Conservation (phyloP, 192 early-diverging fungal genomes). For the Oehlia diaphana region DNA sequence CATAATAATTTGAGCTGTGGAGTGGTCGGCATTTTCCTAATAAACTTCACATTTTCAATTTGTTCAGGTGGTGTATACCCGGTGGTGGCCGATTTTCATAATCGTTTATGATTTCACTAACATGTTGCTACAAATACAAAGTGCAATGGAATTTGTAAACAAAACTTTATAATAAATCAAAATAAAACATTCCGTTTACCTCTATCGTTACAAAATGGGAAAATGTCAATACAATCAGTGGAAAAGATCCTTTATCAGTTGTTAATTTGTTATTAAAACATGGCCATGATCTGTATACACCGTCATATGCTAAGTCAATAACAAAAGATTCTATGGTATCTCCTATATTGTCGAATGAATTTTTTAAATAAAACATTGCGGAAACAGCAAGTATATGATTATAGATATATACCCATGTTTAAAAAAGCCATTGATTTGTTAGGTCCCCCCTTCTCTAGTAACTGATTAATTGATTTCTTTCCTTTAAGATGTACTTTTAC, state of each 20-base stretch:
- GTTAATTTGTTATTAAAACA: conserved; percentile 24
- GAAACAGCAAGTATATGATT: conserved; percentile 20
- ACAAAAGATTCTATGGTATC: neutral
- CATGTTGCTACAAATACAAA: too few relatives aligned
- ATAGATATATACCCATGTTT: conserved; percentile 5
- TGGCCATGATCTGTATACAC: conserved; percentile 18
- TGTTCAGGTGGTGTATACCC: too few relatives aligned
- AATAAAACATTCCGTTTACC: conserved; percentile 12
- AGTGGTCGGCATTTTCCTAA: too few relatives aligned
- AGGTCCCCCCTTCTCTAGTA: conserved; percentile 16
- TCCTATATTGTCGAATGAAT: conserved; percentile 16
- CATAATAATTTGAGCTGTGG: too few relatives aligned
- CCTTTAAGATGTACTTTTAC: conserved; percentile 28
- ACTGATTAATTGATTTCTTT: conserved; percentile 21
- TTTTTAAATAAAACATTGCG: conserved; percentile 10
- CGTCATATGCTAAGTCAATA: conserved; percentile 24
- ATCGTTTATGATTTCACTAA: too few relatives aligned
- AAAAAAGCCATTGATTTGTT: conserved; percentile 19
- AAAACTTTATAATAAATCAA: too few relatives aligned
- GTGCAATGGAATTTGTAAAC: too few relatives aligned
- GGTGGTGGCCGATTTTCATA: too few relatives aligned
- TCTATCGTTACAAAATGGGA: conserved; percentile 25
- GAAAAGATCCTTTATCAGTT: conserved; percentile 26
- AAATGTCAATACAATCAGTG: conserved; percentile 21
- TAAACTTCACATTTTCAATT: too few relatives aligned